These are phyloP conservation scores for Bimuria novae-zelandiae DNA, from an alignment of 2,329 filamentous ascomycete species.

Conservation along the genomic window DNA sequence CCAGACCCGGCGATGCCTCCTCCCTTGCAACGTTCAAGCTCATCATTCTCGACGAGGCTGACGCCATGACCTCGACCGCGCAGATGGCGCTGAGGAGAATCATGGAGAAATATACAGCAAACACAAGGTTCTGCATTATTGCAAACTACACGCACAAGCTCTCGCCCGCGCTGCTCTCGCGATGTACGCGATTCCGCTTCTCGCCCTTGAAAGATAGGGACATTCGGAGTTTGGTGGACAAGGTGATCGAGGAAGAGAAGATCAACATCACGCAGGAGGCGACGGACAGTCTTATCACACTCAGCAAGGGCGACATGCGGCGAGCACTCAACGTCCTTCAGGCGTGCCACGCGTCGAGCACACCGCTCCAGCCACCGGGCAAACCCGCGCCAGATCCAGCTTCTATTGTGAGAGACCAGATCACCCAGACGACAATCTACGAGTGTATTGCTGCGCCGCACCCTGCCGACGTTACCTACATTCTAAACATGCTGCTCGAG, in stretches of 20 bases:
- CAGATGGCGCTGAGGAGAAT: constrained; percentile 97
- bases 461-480: constrained; percentile 82
- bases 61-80: constrained; percentile 98
- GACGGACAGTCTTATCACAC: constrained; percentile 77
- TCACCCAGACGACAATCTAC: constrained; percentile 91
- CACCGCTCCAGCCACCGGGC: constrained; percentile 57
- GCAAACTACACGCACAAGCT: constrained; percentile 99
- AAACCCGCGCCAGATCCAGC: constrained; percentile 54
- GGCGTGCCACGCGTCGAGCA: constrained; percentile 92
- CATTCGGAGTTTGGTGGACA: constrained; percentile 83
- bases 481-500: constrained; percentile 79
- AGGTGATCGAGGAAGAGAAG: constrained; percentile 83
- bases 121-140: constrained; percentile 97
- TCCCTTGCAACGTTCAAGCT: constrained; percentile 82
- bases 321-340: constrained; percentile 93
- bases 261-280: constrained; percentile 84
- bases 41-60: constrained; percentile 97
- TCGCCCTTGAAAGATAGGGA: constrained; percentile 88
- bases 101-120: constrained; percentile 99
- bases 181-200: constrained; percentile 94
- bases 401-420: constrained; percentile 76
- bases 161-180: constrained; percentile 85
- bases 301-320: constrained; percentile 97
- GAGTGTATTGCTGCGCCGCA: constrained; percentile 96
- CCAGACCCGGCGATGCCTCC: constrained; percentile 52